Evolutionary conservation across 2,329 filamentous ascomycete genomes (phyloP).

Genomic region (Aaosphaeria pasadenensis): DNA sequence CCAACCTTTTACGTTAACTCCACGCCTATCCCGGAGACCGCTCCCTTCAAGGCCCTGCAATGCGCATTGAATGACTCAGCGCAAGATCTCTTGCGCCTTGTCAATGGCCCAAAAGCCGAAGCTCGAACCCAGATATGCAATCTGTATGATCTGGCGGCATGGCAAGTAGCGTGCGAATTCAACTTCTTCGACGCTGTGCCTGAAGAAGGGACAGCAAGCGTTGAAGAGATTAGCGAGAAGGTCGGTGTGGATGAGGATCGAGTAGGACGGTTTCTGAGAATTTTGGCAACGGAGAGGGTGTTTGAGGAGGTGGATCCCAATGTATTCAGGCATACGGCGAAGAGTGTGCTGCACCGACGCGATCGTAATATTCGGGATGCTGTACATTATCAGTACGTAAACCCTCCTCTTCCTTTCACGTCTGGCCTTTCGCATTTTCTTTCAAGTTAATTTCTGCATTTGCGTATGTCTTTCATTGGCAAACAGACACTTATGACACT

Average conservation of each 20-base stretch:
- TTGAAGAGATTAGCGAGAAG: slow-evolving; percentile 4
- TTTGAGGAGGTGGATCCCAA: slow-evolving; percentile 1
- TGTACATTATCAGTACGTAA: not conserved
- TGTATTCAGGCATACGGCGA: slow-evolving; percentile 11
- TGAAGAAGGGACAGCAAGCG: not conserved
- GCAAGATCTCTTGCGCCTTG: slow-evolving; percentile 1
- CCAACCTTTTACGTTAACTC: slow-evolving; percentile 1
- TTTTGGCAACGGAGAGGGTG: slow-evolving; percentile 5
- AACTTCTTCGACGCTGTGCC: slow-evolving; percentile 7
- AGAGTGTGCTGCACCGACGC: not conserved
- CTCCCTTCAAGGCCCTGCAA: slow-evolving; percentile 1
- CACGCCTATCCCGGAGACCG: not conserved
- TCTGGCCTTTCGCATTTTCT: not conserved
- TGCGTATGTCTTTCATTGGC: too few relatives aligned
- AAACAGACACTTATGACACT: not conserved
- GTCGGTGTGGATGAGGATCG: slow-evolving; percentile 4
- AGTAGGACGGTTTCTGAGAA: slow-evolving; percentile 1
- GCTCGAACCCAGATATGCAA: slow-evolving; percentile 1
- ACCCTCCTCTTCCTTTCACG: not conserved
- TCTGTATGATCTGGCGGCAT: slow-evolving; percentile 8
- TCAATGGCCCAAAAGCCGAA: slow-evolving; percentile 4
- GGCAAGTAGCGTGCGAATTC: slow-evolving; percentile 8
- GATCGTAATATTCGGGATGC: not conserved
- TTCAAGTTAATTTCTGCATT: too few relatives aligned
- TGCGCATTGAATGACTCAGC: slow-evolving; percentile 4